Percentiles rank a stretch among this genome's conserved stretches.
Conservation (phyloP, 768 basidiomycete genomes). For the Pulveroboletus frians region DNA sequence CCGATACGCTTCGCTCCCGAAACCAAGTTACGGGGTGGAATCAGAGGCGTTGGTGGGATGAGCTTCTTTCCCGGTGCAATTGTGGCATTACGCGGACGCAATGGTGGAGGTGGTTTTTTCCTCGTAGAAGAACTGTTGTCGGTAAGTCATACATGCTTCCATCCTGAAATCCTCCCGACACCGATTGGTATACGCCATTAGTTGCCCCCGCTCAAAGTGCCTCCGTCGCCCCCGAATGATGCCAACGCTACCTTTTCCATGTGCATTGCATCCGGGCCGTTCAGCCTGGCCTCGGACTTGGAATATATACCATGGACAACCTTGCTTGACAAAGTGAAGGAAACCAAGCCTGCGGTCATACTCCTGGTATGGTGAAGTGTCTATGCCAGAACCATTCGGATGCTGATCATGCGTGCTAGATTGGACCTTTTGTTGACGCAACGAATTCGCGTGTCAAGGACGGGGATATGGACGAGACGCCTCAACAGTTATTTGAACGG, state of each 20-base stretch:
- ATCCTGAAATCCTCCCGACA: background rate
- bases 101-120: constrained; percentile 88
- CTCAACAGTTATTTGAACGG: constrained; percentile 61
- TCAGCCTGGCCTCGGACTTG: constrained; percentile 73
- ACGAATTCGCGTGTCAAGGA: constrained; percentile 66
- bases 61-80: constrained; percentile 88
- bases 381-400: background rate
- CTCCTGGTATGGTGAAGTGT: constrained; percentile 54
- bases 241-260: constrained; percentile 53
- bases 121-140: constrained; percentile 74
- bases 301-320: constrained; percentile 65
- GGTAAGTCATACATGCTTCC: constrained; percentile 42
- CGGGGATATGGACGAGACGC: constrained; percentile 67
- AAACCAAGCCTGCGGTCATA: constrained; percentile 66
- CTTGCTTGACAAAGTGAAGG: constrained; percentile 57
- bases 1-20: constrained; percentile 65
- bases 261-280: constrained; percentile 81
- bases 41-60: constrained; percentile 56
- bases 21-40: constrained; percentile 60
- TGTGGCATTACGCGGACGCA: constrained; percentile 79
- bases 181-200: constrained; percentile 23
- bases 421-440: constrained; percentile 88
- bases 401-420: constrained; percentile 37
- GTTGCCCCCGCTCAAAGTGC: constrained; percentile 59
- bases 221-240: constrained; percentile 32